phyloP scores from a whole-genome alignment of 495 filamentous ascomycete genomes.

The Aspergillus campestris region DNA sequence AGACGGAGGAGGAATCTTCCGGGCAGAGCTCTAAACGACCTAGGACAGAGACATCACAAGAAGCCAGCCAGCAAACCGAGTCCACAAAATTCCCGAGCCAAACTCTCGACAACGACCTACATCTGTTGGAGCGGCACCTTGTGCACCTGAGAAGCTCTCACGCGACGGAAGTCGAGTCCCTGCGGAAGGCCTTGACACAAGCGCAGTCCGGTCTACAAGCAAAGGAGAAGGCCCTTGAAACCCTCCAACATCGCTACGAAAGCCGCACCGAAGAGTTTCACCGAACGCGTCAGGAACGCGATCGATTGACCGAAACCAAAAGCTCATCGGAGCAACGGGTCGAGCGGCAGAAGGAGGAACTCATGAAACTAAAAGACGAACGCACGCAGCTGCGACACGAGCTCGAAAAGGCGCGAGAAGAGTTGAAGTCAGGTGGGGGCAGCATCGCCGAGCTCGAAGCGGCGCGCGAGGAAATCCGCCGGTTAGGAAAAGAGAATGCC shows the following conservation, averaged over 20 bases:
- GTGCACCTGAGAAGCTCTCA: conserved; percentile 28
- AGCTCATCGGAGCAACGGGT: conserved; percentile 21
- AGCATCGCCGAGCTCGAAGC: conserved; percentile 41
- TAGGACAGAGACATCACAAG: conserved; percentile 23
- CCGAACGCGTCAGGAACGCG: conserved; percentile 29
- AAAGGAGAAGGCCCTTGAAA: conserved; percentile 18
- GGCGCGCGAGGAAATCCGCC: conserved; percentile 35
- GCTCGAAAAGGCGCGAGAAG: conserved; percentile 38
- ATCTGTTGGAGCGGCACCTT: conserved; percentile 25
- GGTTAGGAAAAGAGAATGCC: conserved; percentile 31
- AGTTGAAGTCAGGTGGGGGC: conserved; percentile 42
- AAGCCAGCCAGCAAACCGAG: conserved; percentile 27
- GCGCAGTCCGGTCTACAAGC: conserved; percentile 17
- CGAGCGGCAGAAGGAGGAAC: conserved; percentile 36
- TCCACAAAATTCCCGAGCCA: conserved; percentile 25
- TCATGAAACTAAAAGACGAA: conserved; percentile 40
- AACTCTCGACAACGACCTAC: conserved; percentile 23
- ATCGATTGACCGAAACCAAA: conserved; percentile 16
- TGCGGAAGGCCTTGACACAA: conserved; percentile 18
- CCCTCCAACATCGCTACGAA: conserved; percentile 39
- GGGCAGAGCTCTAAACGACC: conserved; percentile 25
- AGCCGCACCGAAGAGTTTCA: conserved; percentile 29
- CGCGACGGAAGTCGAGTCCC: conserved; percentile 20
- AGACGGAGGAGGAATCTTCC: conserved; percentile 22
- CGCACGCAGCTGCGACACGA: conserved; percentile 39